A percentile compares a stretch with the other conserved stretches of the same genome.
Conservation (phyloP, 805 yeast species). For the Torulaspora gathmanii region DNA sequence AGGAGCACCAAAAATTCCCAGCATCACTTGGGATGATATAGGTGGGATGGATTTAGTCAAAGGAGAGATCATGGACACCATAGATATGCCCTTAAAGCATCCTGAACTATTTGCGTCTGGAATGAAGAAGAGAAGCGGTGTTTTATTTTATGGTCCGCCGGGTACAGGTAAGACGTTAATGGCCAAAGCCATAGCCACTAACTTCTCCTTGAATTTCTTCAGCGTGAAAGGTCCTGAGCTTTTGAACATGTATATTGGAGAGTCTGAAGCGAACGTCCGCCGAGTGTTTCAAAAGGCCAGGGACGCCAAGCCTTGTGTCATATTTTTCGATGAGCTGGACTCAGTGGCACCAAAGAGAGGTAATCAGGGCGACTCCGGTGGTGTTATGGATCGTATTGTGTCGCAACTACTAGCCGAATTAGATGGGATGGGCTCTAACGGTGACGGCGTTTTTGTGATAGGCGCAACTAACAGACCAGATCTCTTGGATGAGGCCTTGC, state of each 20-base stretch:
- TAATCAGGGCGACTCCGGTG: conserved; percentile 97
- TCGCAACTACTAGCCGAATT: conserved; percentile 91
- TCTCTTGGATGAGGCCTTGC: conserved; percentile 83
- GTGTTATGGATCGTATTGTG: conserved; percentile 98
- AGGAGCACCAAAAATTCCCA: conserved; percentile 95
- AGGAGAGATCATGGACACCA: conserved; percentile 89
- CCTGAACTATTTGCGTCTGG: conserved; percentile 88
- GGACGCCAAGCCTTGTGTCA: conserved; percentile 96
- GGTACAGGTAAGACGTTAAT: conserved; percentile 95
- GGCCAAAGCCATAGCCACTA: conserved; percentile 96
- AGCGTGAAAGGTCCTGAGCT: conserved; percentile 97
- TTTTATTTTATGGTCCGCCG: conserved; percentile 95
- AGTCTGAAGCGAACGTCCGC: conserved; percentile 95
- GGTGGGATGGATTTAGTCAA: conserved; percentile 92
- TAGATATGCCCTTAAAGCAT: conserved; percentile 90
- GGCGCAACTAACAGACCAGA: conserved; percentile 99
- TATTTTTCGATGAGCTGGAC: conserved; percentile 94
- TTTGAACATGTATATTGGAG: conserved; percentile 97
- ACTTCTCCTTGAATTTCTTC: conserved; percentile 88
- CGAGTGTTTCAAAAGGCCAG: conserved; percentile 90
- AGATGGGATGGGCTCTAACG: conserved; percentile 87
- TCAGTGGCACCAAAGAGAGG: conserved; percentile 99
- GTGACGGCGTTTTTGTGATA: conserved; percentile 89
- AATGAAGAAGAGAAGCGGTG: conserved; percentile 89
- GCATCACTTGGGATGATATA: conserved; percentile 94